Evolutionary conservation across 2,329 filamentous ascomycete species (phyloP).

Genomic region (Immersiporthe knoxdaviesiana): DNA sequence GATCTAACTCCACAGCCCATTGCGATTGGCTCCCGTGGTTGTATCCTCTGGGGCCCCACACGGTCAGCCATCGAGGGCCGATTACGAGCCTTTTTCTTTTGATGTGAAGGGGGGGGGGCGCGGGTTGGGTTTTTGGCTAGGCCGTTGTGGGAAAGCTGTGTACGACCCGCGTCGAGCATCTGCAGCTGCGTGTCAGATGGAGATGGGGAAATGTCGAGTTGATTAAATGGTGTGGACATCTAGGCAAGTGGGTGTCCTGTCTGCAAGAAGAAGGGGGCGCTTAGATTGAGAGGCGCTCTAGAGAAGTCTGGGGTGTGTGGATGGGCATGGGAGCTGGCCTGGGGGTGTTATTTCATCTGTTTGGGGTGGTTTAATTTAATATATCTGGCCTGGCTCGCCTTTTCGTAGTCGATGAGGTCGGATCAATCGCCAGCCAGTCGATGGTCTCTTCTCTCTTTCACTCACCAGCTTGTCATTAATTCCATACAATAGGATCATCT

Average conservation of each 20-base stretch:
- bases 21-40: slow-evolving; percentile 8
- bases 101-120: neutral
- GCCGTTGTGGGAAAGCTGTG: slow-evolving; percentile 4
- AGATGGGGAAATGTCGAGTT: neutral
- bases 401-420: neutral
- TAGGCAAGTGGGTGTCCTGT: neutral
- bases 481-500: neutral
- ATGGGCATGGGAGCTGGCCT: neutral
- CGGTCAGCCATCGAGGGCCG: neutral
- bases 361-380: too few species aligned
- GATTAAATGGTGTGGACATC: neutral
- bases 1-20: neutral
- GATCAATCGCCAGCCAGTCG: neutral
- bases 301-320: neutral
- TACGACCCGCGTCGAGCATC: neutral
- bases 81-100: neutral
- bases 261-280: neutral
- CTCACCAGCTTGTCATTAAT: neutral
- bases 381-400: neutral
- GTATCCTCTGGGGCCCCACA: neutral
- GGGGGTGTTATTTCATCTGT: neutral
- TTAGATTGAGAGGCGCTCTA: neutral
- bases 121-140: neutral
- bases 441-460: neutral
- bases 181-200: neutral